These are phyloP conservation scores for Boletus huronensis DNA, from an alignment of 768 basidiomycete species.

Conservation along the genomic window DNA sequence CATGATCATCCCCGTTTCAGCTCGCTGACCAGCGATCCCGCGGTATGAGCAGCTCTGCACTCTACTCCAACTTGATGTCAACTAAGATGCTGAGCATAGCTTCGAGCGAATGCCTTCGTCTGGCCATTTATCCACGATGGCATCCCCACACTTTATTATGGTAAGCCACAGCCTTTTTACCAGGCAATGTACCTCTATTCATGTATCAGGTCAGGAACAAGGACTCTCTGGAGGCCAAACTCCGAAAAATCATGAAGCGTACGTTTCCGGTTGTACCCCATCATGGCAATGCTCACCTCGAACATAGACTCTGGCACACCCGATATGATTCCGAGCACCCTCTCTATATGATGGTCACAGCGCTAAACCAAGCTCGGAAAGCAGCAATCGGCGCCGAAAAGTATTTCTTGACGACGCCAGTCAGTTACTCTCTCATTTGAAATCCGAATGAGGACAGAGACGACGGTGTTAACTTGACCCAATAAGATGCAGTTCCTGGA, in stretches of 20 bases:
- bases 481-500: slow-evolving; percentile 44
- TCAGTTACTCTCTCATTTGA: slow-evolving; percentile 22
- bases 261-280: slow-evolving; percentile 2
- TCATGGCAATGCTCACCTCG: slow-evolving; percentile 2
- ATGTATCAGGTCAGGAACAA: slow-evolving; percentile 44
- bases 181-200: not conserved
- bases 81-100: slow-evolving; percentile 23
- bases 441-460: not conserved
- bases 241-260: slow-evolving; percentile 53
- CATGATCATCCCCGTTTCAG: slow-evolving; percentile 52
- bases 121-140: slow-evolving; percentile 51
- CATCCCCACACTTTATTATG: slow-evolving; percentile 51
- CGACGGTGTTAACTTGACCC: not conserved
- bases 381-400: slow-evolving; percentile 42
- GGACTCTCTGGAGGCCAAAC: slow-evolving; percentile 42
- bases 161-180: slow-evolving; percentile 12
- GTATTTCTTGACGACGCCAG: slow-evolving; percentile 46
- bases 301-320: slow-evolving; percentile 56
- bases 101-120: slow-evolving; percentile 45
- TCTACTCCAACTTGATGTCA: too few relatives aligned
- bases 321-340: slow-evolving; percentile 50
- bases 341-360: slow-evolving; percentile 43
- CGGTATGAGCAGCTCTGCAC: slow-evolving; percentile 27
- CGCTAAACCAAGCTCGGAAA: slow-evolving; percentile 53
- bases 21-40: slow-evolving; percentile 39